phyloP scores from a whole-genome alignment of 2,329 filamentous ascomycete genomes.

The Calycina marina region DNA sequence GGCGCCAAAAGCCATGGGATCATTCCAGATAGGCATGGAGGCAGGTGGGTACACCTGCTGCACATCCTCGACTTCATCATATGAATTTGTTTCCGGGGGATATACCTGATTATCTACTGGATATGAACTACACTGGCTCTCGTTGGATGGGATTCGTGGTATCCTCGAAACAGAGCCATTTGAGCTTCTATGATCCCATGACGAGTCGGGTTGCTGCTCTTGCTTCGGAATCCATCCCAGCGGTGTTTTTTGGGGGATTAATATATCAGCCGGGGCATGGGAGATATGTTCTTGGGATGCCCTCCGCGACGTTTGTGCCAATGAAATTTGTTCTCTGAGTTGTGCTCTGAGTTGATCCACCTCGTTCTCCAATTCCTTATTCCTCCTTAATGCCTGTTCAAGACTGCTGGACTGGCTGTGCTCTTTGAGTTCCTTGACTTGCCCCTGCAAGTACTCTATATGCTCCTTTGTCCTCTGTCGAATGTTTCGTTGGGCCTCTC shows the following conservation, averaged over 20 bases:
- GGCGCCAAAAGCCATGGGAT: conserved; percentile 11
- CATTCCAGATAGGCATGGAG: conserved; percentile 15
- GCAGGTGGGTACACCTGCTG: conserved; percentile 12
- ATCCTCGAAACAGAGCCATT: neutral
- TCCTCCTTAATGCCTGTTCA: conserved; percentile 24
- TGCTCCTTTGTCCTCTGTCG: conserved; percentile 74
- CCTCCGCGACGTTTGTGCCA: neutral
- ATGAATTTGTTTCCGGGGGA: conserved; percentile 7
- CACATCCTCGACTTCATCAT: conserved; percentile 8
- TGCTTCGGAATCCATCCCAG: conserved; percentile 14
- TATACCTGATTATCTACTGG: conserved; percentile 1
- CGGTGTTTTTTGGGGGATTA: conserved; percentile 12
- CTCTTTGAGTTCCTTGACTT: conserved; percentile 20
- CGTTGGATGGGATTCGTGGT: neutral
- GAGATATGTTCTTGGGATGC: neutral
- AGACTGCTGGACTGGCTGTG: conserved; percentile 25
- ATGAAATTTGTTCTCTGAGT: too few relatives aligned
- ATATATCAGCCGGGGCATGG: conserved; percentile 13
- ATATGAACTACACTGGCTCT: neutral
- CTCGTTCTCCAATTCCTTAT: conserved; percentile 19
- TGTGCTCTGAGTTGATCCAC: conserved; percentile 17
- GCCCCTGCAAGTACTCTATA: conserved; percentile 34
- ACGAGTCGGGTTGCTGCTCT: neutral
- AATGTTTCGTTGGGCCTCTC: conserved; percentile 80
- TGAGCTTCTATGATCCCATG: neutral